These are phyloP conservation scores for Opeltia flavorubescens DNA, from an alignment of 495 filamentous ascomycete genomes.

Conservation along the genomic window DNA sequence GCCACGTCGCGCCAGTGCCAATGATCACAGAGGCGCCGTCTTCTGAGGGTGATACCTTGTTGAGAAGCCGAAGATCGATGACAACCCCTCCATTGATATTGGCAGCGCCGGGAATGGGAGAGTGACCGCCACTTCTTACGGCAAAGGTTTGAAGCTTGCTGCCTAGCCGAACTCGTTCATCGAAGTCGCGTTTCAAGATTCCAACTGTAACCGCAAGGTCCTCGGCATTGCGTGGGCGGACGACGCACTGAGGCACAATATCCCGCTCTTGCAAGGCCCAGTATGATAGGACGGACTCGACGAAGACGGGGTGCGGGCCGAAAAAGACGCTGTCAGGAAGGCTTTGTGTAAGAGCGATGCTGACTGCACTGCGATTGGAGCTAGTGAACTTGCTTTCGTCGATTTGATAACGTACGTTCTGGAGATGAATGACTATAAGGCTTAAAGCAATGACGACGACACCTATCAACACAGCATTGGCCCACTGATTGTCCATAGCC, in stretches of 20 bases:
- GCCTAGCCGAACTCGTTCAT: slow-evolving; percentile 5
- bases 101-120: slow-evolving; percentile 17
- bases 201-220: slow-evolving; percentile 16
- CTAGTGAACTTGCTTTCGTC: background rate
- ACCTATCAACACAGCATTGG: background rate
- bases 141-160: slow-evolving; percentile 10
- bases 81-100: slow-evolving; percentile 20
- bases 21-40: slow-evolving; percentile 17
- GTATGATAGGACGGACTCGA: slow-evolving; percentile 18
- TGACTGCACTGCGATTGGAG: background rate
- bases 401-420: background rate
- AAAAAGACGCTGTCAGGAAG: slow-evolving; percentile 14
- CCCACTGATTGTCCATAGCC: background rate
- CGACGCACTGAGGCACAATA: slow-evolving; percentile 18
- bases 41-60: slow-evolving; percentile 12
- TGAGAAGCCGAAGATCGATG: slow-evolving; percentile 18
- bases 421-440: background rate
- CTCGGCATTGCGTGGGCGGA: slow-evolving; percentile 16
- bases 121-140: slow-evolving; percentile 14
- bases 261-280: slow-evolving; percentile 23
- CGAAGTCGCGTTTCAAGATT: slow-evolving; percentile 16
- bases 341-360: slow-evolving; percentile 6
- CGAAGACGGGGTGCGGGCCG: slow-evolving; percentile 14
- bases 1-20: slow-evolving; percentile 27
- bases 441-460: background rate